Conservation (phyloP, 2,329 filamentous ascomycete species). For the Drechslerella coelobrocha region DNA sequence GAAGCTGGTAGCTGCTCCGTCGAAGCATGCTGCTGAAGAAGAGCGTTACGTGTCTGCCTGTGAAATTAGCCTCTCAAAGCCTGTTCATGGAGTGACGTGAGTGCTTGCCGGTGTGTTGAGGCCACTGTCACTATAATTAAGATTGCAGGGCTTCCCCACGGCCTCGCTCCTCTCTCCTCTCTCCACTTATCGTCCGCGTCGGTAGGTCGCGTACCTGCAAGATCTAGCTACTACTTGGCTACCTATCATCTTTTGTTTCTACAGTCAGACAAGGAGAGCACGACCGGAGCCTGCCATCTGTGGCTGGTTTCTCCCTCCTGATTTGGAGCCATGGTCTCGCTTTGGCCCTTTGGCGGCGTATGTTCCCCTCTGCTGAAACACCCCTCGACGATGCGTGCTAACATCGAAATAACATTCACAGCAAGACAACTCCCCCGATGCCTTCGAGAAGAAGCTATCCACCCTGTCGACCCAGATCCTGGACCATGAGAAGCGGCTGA, state of each 20-base stretch:
- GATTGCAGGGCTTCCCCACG: conserved; percentile 38
- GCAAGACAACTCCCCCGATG: conserved; percentile 83
- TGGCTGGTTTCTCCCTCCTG: no score
- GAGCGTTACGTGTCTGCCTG: conserved; percentile 1
- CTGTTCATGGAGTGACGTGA: conserved; percentile 28
- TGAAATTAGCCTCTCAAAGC: neutral
- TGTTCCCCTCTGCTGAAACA: conserved; percentile 22
- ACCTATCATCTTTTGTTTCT: neutral
- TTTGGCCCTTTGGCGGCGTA: conserved; percentile 54
- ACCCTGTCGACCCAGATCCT: conserved; percentile 82
- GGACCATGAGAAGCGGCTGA: conserved; percentile 74
- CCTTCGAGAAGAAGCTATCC: conserved; percentile 90
- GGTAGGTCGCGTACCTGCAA: neutral
- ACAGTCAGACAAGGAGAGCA: neutral
- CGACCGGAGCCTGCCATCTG: neutral
- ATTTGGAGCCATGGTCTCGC: conserved; percentile 51
- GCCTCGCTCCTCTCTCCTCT: conserved; percentile 10
- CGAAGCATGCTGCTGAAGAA: neutral
- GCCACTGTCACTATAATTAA: neutral
- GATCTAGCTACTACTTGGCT: no score
- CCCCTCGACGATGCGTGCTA: conserved; percentile 39
- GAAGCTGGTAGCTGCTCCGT: neutral
- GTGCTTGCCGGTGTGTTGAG: neutral
- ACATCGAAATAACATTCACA: conserved; percentile 58
- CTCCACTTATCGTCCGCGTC: neutral